Evolutionary conservation across 2,329 filamentous ascomycete genomes (phyloP).

Genomic region (Macrophomina pseudophaseolina): DNA sequence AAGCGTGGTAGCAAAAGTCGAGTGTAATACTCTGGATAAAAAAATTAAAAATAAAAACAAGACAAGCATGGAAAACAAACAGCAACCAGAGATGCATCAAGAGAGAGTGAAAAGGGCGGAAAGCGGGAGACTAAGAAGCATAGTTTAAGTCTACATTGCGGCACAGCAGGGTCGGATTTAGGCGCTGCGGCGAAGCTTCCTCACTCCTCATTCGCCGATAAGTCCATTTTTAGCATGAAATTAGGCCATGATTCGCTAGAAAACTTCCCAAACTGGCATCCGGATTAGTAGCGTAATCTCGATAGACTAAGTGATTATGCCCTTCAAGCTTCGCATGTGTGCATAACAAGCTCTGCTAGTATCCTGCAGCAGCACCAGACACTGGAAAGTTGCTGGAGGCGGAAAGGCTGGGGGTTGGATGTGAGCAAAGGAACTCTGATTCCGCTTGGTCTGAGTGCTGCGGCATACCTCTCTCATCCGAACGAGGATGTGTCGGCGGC

Average conservation of each 20-base stretch:
- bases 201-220: not conserved
- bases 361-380: not conserved
- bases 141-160: not conserved
- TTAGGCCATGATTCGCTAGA: not conserved
- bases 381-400: not conserved
- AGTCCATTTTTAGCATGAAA: not conserved
- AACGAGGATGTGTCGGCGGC: not conserved
- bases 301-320: not conserved
- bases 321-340: not conserved
- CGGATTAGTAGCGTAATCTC: not conserved
- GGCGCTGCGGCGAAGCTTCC: not conserved
- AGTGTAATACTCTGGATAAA: too few species aligned
- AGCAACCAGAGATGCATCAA: not conserved
- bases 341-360: not conserved
- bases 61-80: not conserved
- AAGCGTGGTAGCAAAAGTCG: not conserved
- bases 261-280: not conserved
- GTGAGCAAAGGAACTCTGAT: too few species aligned
- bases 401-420: too few species aligned
- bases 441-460: too few species aligned
- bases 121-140: not conserved
- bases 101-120: not conserved
- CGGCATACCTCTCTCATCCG: not conserved
- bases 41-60: not conserved
- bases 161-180: not conserved